Percentiles rank a stretch among this genome's conserved stretches.
phyloP scores from a whole-genome alignment of 2,329 filamentous ascomycete genomes.

The Talaromyces pinophilus region DNA sequence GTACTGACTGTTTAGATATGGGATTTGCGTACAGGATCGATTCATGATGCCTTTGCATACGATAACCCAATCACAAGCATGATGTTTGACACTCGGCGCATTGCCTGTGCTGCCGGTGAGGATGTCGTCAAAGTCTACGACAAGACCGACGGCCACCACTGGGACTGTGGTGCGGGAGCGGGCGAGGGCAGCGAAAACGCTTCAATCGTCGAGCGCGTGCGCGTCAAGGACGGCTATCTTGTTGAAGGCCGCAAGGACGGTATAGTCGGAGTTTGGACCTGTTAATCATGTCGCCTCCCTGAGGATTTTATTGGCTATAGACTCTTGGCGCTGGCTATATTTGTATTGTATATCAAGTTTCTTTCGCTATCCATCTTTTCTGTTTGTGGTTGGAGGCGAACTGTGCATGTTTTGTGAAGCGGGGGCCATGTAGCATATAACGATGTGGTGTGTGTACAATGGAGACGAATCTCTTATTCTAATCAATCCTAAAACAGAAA shows the following conservation, averaged over 20 bases:
- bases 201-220: conserved; percentile 76
- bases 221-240: conserved; percentile 91
- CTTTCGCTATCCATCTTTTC: background rate
- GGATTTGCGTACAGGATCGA: conserved; percentile 94
- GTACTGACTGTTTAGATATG: conserved; percentile 69
- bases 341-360: conserved; percentile 11
- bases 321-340: background rate
- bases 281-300: conserved; percentile 42
- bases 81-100: conserved; percentile 92
- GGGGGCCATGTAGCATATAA: conserved; percentile 12
- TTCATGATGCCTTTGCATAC: conserved; percentile 94
- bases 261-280: conserved; percentile 87
- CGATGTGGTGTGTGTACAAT: background rate
- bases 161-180: conserved; percentile 89
- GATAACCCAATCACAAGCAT: conserved; percentile 89
- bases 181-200: conserved; percentile 64
- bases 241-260: conserved; percentile 88
- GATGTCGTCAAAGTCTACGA: conserved; percentile 97
- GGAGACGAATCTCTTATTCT: conserved; percentile 10
- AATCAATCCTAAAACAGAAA: background rate
- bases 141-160: conserved; percentile 92
- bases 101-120: conserved; percentile 86
- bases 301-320: background rate
- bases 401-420: background rate
- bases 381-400: conserved; percentile 13